Evolutionary conservation across 371 early-diverging fungal genomes (phyloP), one percentile per base, ranked within the genome.

Genomic region (Mucor racemosus): DNA sequence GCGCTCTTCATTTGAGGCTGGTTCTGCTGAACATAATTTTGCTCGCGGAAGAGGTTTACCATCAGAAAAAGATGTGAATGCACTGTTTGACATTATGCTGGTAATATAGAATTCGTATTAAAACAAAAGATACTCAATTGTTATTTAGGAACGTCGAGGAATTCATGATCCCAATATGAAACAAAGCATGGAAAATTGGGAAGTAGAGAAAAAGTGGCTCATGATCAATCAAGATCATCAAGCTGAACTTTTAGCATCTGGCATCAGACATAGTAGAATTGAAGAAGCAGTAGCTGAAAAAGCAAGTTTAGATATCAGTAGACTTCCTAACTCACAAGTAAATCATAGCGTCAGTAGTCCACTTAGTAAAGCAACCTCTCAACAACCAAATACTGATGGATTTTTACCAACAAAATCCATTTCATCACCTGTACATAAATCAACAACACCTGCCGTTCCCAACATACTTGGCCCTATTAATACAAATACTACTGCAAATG

Each of bases 191-290:
- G 67, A 69, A 15, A 63, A 69, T 1, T 83, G 76, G 76, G 67
- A 69, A 33, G 44, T 67, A 3, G 77, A 77, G 40, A 83, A 83
- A 65, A 83, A 83, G 63, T 79, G 84, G 81, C 67, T 83, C 9
- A 77, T 83, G 81, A 69, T 83, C 5, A 69, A 76, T 33, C 84
- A 83, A 64, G 84, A 83, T 48, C 74, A 73, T 44, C 79, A 83
- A 54, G 81, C 84, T 15, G 79, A 83, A 53, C 62, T 73, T 57
- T 15, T 82, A 11, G 66, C 62, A 7, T 65, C 69, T 3, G 73
- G 73, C 34, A 48, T 64, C 11, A 64, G 26, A 19, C 38, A 56
- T 10, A 58, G 34, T 15, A 58, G 59, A 46, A 7, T 65, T 13
- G 21, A 57, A n/a, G 15, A 48, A 3, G 64, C 60, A 15, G 36